Conservation (phyloP, 2,329 filamentous ascomycete species). For the Herpotrichia juniperi region DNA sequence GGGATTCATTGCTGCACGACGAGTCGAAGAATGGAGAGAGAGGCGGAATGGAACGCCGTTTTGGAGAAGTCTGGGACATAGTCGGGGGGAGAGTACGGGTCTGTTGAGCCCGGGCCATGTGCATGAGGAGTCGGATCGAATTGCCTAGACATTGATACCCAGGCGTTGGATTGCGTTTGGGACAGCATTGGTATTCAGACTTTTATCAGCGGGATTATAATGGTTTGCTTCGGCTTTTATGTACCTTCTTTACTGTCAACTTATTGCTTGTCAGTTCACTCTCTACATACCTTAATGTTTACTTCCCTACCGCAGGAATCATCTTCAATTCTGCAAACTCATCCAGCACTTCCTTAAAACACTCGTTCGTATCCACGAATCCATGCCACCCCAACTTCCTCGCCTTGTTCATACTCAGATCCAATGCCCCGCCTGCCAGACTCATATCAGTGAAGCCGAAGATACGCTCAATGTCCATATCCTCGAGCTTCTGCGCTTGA, state of each 20-base stretch:
- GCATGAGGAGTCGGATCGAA: constrained; percentile 34
- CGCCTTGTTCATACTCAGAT: constrained; percentile 53
- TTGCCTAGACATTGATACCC: constrained; percentile 23
- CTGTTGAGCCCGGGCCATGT: constrained; percentile 30
- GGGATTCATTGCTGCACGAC: constrained; percentile 56
- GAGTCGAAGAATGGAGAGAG: constrained; percentile 31
- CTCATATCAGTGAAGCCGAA: constrained; percentile 14
- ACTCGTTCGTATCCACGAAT: constrained; percentile 53
- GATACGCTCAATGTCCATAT: constrained; percentile 46
- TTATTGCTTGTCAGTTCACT: too few species aligned
- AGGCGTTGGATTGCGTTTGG: too few species aligned
- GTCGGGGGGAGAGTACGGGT: constrained; percentile 24
- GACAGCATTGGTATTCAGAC: too few species aligned
- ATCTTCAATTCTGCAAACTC: constrained; percentile 52
- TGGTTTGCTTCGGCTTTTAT: too few species aligned
- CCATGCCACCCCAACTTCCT: constrained; percentile 55
- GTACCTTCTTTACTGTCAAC: too few species aligned
- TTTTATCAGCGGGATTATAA: too few species aligned
- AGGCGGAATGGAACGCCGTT: constrained; percentile 21
- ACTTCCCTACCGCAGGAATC: constrained; percentile 37
- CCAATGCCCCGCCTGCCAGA: constrained; percentile 16
- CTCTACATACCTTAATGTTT: too few species aligned
- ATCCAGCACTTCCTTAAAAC: constrained; percentile 49
- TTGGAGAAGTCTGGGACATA: constrained; percentile 29
- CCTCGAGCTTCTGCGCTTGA: constrained; percentile 43